phyloP scores from a whole-genome alignment of 208 protist genomes.

The Strigomonas culicis region DNA sequence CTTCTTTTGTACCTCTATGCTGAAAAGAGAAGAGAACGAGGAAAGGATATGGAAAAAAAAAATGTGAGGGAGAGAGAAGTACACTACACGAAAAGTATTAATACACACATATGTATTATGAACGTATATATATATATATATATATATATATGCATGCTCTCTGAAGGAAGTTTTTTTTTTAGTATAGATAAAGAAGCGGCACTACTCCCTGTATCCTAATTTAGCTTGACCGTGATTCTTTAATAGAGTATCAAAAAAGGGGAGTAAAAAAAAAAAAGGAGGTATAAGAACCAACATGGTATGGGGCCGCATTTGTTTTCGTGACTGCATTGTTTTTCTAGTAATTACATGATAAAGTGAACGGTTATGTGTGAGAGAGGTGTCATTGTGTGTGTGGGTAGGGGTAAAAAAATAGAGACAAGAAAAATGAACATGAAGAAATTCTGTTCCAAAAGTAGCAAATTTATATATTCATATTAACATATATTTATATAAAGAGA shows the following conservation, averaged over 20 bases:
- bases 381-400: neutral
- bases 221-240: too few species aligned
- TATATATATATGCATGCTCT: constrained; percentile 14
- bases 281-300: constrained; percentile 1
- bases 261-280: constrained; percentile 16
- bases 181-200: too few species aligned
- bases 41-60: constrained; percentile 3
- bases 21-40: neutral
- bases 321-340: neutral
- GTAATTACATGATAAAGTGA: neutral
- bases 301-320: neutral
- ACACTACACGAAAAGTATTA: neutral
- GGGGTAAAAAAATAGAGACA: neutral
- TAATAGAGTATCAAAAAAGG: constrained; percentile 5
- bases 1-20: too few species aligned
- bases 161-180: neutral
- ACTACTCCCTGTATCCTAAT: too few species aligned
- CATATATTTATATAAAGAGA: constrained; percentile 11
- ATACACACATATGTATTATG: constrained; percentile 3
- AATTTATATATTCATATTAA: constrained; percentile 10
- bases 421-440: neutral
- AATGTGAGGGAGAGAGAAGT: neutral
- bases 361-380: neutral
- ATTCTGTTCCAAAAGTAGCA: constrained; percentile 6
- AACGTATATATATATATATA: constrained; percentile 10